Conservation (phyloP, 163 green algal species). For the Picocystis sp. region DNA sequence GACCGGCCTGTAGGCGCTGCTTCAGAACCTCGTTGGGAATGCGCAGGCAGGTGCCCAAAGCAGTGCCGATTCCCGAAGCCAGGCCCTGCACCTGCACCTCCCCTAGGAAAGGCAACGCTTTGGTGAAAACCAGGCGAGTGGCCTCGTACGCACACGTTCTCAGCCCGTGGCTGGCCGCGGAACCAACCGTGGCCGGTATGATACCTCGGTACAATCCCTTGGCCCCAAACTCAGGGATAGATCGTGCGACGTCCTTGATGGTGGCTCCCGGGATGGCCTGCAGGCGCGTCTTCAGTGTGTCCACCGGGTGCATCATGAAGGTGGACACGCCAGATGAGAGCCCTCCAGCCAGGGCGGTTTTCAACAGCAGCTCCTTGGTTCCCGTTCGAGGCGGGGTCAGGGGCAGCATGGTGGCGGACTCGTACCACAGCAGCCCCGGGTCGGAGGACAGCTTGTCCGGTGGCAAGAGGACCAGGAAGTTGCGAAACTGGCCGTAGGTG, state of each 20-base stretch:
- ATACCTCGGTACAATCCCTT: conserved; percentile 33
- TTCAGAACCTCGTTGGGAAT: conserved; percentile 61
- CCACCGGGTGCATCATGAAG: conserved; percentile 42
- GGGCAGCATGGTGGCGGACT: conserved; percentile 32
- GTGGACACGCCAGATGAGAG: conserved; percentile 33
- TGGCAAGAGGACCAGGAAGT: conserved; percentile 34
- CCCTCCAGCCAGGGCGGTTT: conserved; percentile 39
- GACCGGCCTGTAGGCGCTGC: conserved; percentile 42
- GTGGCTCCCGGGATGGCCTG: conserved; percentile 23
- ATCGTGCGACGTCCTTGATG: conserved; percentile 8
- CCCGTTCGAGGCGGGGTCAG: not conserved
- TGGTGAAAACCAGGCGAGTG: conserved; percentile 11
- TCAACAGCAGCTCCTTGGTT: conserved; percentile 24
- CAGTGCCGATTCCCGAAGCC: conserved; percentile 32
- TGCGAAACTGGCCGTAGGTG: conserved; percentile 45
- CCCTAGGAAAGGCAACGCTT: conserved; percentile 6
- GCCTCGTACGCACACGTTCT: conserved; percentile 38
- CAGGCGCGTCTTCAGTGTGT: conserved; percentile 49
- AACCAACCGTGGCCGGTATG: conserved; percentile 20
- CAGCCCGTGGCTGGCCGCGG: conserved; percentile 31
- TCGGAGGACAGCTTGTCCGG: conserved; percentile 25
- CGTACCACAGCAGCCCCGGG: conserved; percentile 36
- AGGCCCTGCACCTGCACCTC: conserved; percentile 29
- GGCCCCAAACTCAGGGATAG: conserved; percentile 24
- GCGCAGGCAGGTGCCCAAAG: conserved; percentile 34